phyloP scores from a whole-genome alignment of 2,329 filamentous ascomycete species.

The Trichothecium roseum region DNA sequence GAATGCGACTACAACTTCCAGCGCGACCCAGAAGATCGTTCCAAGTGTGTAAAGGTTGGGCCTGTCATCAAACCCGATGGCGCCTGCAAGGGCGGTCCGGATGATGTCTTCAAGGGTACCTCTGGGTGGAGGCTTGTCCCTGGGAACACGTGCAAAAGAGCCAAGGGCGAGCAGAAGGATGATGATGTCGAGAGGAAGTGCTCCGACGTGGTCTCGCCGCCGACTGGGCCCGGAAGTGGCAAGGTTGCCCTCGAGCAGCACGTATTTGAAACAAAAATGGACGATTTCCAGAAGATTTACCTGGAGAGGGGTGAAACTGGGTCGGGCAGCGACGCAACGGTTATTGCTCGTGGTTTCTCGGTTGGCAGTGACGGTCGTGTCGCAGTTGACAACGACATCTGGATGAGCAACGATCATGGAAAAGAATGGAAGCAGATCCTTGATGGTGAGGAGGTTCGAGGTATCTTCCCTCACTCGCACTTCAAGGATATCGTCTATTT shows the following conservation, averaged over 20 bases:
- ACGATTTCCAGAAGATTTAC: conserved; percentile 52
- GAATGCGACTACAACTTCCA: conserved; percentile 95
- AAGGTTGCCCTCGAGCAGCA: conserved; percentile 52
- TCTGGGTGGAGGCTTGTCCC: conserved; percentile 92
- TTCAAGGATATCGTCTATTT: conserved; percentile 84
- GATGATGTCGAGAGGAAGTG: conserved; percentile 68
- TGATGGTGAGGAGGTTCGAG: conserved; percentile 56
- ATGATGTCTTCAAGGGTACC: conserved; percentile 69
- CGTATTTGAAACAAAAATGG: conserved; percentile 49
- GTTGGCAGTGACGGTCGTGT: conserved; percentile 16
- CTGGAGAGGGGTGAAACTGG: conserved; percentile 65
- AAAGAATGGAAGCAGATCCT: conserved; percentile 71
- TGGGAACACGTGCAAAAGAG: conserved; percentile 61
- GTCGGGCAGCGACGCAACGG: conserved; percentile 58
- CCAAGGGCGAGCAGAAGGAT: conserved; percentile 54
- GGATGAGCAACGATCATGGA: conserved; percentile 74
- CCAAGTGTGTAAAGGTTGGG: conserved; percentile 57
- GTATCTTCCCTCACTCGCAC: conserved; percentile 68
- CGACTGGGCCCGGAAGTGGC: conserved; percentile 48
- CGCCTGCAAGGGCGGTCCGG: conserved; percentile 54
- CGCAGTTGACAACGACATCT: conserved; percentile 46
- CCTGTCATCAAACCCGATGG: conserved; percentile 57
- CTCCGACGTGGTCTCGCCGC: conserved; percentile 42
- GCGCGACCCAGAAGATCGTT: conserved; percentile 50
- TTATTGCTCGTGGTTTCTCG: conserved; percentile 42